Percentiles rank a stretch among this genome's conserved stretches.
Evolutionary conservation across 805 yeast genomes (phyloP).

Genomic region (Nakazawaea wyomingensis): DNA sequence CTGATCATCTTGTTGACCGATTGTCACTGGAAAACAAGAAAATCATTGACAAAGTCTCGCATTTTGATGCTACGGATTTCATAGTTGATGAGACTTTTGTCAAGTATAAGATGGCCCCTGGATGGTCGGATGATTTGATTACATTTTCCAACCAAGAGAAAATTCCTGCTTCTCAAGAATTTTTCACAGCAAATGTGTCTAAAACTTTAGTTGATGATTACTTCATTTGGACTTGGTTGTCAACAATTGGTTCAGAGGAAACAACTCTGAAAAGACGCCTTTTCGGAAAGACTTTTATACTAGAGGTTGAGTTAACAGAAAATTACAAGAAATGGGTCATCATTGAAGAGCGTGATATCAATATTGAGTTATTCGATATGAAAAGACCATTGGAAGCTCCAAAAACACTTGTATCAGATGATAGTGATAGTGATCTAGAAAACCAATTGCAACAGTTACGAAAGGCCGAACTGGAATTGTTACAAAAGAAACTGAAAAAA

Average conservation of each 20-base stretch:
- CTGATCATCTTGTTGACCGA: slow-evolving; percentile 51
- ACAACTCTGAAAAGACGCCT: slow-evolving; percentile 55
- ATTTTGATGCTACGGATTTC: slow-evolving; percentile 27
- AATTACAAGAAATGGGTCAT: slow-evolving; percentile 75
- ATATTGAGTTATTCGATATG: not conserved
- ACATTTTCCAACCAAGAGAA: slow-evolving; percentile 4
- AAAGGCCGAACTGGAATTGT: slow-evolving; percentile 5
- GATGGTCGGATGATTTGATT: slow-evolving; percentile 30
- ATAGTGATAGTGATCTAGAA: slow-evolving; percentile 7
- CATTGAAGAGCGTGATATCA: slow-evolving; percentile 58
- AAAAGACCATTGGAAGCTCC: not conserved
- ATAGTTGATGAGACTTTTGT: slow-evolving; percentile 33
- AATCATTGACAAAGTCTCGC: slow-evolving; percentile 35
- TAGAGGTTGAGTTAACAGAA: slow-evolving; percentile 75
- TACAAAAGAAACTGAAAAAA: slow-evolving; percentile 1
- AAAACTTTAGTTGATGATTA: slow-evolving; percentile 78
- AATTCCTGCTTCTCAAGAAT: slow-evolving; percentile 21
- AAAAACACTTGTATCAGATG: not conserved
- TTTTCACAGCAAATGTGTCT: slow-evolving; percentile 41
- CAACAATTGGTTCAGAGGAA: slow-evolving; percentile 71
- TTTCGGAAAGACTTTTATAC: slow-evolving; percentile 77
- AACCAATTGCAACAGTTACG: slow-evolving; percentile 10
- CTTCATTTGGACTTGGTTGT: slow-evolving; percentile 89
- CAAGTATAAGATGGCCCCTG: slow-evolving; percentile 25
- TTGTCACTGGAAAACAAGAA: slow-evolving; percentile 73